Evolutionary conservation across 2,329 filamentous ascomycete species (phyloP), one percentile per base, ranked within the genome.

Genomic region (Aaosphaeria arxii): DNA sequence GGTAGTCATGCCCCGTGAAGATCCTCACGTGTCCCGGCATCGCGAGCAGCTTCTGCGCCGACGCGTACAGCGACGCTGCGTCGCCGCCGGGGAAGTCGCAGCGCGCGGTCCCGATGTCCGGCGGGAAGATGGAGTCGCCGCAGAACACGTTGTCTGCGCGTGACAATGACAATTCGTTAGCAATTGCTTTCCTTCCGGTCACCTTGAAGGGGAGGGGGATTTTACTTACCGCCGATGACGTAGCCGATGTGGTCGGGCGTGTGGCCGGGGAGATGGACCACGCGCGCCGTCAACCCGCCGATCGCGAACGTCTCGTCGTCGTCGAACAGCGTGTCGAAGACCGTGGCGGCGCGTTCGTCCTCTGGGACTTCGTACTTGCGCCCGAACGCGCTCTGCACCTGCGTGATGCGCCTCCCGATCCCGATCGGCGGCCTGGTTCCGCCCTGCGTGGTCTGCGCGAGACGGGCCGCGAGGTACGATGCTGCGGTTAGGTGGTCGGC

Each of bases 161-260:
- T 11, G 13, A 36, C n/a, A n/a, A n/a, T n/a, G n/a, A n/a, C n/a
- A n/a, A n/a, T n/a, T 24, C 17, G 17, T 24, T 24, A 24, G 17
- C 17, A 24, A 24, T 24, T 24, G 17, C 17, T 24, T 24, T 24
- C 17, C 17, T 24, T 24, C 17, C 17, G 17, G 17, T 24, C 17
- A 24, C 17, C 17, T 24, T 24, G 17, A 24, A 24, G 17, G 17
- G 17, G 17, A 24, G 17, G 17, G 17, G 39, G 39, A 24, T 40
- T 11, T 40, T 40, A n/a, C 39, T 48, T 46, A 59, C 57, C 52
- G 29, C 78, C 80, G 44, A 85, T 76, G 32, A 68, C 63, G 51
- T 86, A 86, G 0, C 81, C 82, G 11, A 83, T 56, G 46, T 85
- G 81, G 52, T 85, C 82, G 0, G 81, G 80, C 0, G 81, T 84